Evolutionary conservation across 768 basidiomycete genomes (phyloP), one percentile per base, ranked within the genome.

Genomic region (Podaxis pistillaris): DNA sequence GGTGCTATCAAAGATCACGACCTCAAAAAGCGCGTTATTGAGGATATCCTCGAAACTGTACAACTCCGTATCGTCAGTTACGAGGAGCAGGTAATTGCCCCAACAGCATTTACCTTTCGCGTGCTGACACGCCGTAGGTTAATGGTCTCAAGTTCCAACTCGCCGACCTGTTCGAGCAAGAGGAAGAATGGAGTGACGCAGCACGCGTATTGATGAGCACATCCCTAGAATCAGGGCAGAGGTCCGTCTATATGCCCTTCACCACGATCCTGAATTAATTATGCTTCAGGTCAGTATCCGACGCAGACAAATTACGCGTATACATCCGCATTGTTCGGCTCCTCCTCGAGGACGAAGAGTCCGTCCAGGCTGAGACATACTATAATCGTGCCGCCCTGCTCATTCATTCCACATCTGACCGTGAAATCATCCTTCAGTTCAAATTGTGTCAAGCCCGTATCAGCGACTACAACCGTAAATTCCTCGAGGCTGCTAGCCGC

Each of bases 301-400:
- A 97, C 73, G 84, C 86, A 63, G 94, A 96, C 57, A 97, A 94
- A 73, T 84, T 99, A 40, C 84, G 85, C 28, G 83, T 96, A 40
- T 97, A 98, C 72, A 88, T 98, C 63, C 90, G 96, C 62, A 96
- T 98, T 66, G 93, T 98, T 57, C 89, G 97, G 17, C 82, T 98
- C 4, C 83, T 97, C 19, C 83, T 99, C 37, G 96, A 99, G 78
- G 95, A 97, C 60, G 95, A 96, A 72, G 96, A 99, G 70, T 94
- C 93, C 3, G 90, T 96, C 1, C 93, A 95, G 74, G 97, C 97
- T n/a, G 96, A 98, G 72, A 93, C 94, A 1, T 98, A 95, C 76
- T 96, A 96, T 74, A 96, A 96, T 70, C 91, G 97, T 60, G 97
- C 97, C 19, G 93, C 94, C 1, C 84, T 95, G 22, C 84, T 98